Conservation (phyloP, 768 basidiomycete genomes). For the Amanita pallidorosea region DNA sequence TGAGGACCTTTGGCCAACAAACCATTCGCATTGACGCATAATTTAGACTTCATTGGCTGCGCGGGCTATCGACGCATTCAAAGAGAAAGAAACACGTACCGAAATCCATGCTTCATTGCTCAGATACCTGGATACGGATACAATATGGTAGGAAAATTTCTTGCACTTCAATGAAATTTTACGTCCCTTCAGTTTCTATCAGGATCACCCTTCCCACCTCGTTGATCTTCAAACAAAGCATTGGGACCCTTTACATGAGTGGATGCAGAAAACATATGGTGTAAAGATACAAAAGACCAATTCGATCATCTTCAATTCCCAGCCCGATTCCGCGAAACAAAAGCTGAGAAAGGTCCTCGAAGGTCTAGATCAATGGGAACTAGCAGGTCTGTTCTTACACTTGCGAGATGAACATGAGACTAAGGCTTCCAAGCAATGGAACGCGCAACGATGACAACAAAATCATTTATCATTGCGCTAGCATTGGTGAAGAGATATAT, state of each 20-base stretch:
- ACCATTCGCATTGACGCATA: slow-evolving; percentile 6
- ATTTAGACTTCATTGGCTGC: slow-evolving; percentile 80
- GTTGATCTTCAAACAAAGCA: slow-evolving; percentile 69
- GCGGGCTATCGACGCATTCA: slow-evolving; percentile 78
- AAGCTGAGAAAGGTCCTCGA: slow-evolving; percentile 49
- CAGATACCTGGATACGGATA: slow-evolving; percentile 89
- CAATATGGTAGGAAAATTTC: slow-evolving; percentile 55
- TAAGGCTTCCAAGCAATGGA: slow-evolving; percentile 60
- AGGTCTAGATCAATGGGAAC: slow-evolving; percentile 69
- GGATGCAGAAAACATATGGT: slow-evolving; percentile 59
- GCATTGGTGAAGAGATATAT: slow-evolving; percentile 72
- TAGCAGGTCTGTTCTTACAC: slow-evolving; percentile 57
- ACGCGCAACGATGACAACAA: slow-evolving; percentile 78
- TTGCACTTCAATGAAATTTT: background rate
- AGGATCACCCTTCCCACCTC: slow-evolving; percentile 64
- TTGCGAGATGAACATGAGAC: background rate
- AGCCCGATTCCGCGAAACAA: slow-evolving; percentile 57
- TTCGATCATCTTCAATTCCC: slow-evolving; percentile 60
- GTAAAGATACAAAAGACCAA: slow-evolving; percentile 60
- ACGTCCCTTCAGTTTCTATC: slow-evolving; percentile 55
- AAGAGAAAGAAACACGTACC: slow-evolving; percentile 39
- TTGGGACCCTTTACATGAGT: slow-evolving; percentile 83
- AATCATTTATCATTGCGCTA: slow-evolving; percentile 83
- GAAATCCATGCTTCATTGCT: slow-evolving; percentile 63
- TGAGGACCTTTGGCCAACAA: slow-evolving; percentile 21